Base-by-base conservation (phyloP, 2,329 filamentous ascomycete species). In the Aspergillus sojae region DNA sequence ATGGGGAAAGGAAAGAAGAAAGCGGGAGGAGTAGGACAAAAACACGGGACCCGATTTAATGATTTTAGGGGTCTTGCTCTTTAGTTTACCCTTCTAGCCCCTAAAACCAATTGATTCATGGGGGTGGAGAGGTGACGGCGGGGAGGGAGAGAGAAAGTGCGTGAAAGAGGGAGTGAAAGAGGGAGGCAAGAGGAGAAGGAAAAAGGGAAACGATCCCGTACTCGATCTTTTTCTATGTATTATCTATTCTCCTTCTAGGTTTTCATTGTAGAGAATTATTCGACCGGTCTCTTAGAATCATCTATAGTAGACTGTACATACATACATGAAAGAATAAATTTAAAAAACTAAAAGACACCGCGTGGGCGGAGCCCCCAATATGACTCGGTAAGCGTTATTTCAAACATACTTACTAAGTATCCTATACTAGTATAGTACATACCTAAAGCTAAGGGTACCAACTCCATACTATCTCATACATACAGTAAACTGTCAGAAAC, bases 11-110 rank as follows among this genome's bases (percentile, higher is more conserved):
- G 55, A 58, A 46, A 34, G 48, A 68, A 68, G 57, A 67, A 60
- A 64, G 62, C 62, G 57, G 52, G 48, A 55, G 52, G 65, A 61
- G 64, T 59, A 62, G 65, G 58, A 52, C 43, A 57, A 57, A 56
- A 59, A 63, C 58, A 60, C 45, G 52, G 56, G 60, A 53, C 45
- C 28, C 19, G 48, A 52, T 52, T 43, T 39, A 54, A 58, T 58
- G 39, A 43, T 41, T 45, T 61, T 52, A 43, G 53, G 58, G 58
- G 48, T 54, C 58, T 52, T n/a, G 39, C 30, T 34, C 23, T 28
- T 19, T 50, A 50, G 46, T 50, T 50, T 52, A 28, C 45, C 28
- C 26, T 52, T 52, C 26, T 34, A 34, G 46, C 46, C 46, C 46
- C 46, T 50, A 50, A 48, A 23, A 28, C 45, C 16, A 23, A 32